phyloP scores from a whole-genome alignment of 495 filamentous ascomycete genomes.

The Schizothecium vesticola region DNA sequence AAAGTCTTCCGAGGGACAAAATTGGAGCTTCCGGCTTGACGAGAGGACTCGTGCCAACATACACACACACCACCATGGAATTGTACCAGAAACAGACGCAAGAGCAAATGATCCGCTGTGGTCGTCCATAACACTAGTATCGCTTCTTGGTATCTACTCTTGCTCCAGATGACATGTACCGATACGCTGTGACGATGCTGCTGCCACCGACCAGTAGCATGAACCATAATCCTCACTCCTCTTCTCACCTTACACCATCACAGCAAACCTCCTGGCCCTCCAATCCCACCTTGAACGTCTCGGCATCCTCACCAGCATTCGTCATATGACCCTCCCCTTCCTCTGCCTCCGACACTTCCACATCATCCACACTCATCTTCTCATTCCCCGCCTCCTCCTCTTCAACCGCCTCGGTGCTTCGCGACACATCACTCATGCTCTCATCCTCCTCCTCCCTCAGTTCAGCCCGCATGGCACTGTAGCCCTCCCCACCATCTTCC shows the following conservation, averaged over 20 bases:
- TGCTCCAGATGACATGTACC: not conserved
- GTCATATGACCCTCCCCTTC: not conserved
- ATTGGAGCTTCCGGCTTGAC: too few species aligned
- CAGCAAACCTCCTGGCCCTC: not conserved
- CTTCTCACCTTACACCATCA: not conserved
- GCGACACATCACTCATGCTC: not conserved
- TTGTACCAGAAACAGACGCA: not conserved
- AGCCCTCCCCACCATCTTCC: not conserved
- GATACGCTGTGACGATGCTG: not conserved
- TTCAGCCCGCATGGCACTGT: too few species aligned
- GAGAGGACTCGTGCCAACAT: not conserved
- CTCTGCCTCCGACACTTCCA: not conserved
- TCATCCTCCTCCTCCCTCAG: not conserved
- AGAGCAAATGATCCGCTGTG: not conserved
- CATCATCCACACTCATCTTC: not conserved
- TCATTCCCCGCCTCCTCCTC: not conserved
- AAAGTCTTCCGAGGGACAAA: too few species aligned
- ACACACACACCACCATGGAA: not conserved
- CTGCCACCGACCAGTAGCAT: not conserved
- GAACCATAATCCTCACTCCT: not conserved
- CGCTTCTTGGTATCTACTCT: not conserved
- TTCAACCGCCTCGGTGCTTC: not conserved
- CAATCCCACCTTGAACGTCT: not conserved
- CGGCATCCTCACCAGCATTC: not conserved
- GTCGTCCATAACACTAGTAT: not conserved